Conservation (phyloP, 768 basidiomycete genomes). For the Sistotremastrum suecicum region DNA sequence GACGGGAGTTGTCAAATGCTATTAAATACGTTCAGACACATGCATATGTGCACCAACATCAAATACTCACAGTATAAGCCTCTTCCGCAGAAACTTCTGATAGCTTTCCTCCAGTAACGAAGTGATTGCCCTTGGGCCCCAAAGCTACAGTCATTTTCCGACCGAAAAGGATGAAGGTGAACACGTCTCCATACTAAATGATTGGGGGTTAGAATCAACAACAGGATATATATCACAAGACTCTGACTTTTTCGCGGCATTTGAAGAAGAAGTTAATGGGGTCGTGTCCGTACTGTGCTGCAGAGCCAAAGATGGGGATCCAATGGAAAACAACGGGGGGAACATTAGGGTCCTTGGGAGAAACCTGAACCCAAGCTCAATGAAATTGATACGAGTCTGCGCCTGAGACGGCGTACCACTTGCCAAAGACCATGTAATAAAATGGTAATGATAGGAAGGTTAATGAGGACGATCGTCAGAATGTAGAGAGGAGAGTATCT, state of each 20-base stretch:
- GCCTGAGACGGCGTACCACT: slow-evolving; percentile 35
- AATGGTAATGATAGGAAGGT: slow-evolving; percentile 53
- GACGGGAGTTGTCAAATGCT: slow-evolving; percentile 88
- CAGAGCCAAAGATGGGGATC: slow-evolving; percentile 83
- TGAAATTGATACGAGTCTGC: background rate
- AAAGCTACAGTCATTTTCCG: slow-evolving; percentile 83
- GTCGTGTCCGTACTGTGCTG: slow-evolving; percentile 80
- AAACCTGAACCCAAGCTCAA: slow-evolving; percentile 27
- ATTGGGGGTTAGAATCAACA: background rate
- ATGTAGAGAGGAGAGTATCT: slow-evolving; percentile 11
- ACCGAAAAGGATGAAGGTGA: slow-evolving; percentile 87
- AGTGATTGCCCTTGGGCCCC: slow-evolving; percentile 85
- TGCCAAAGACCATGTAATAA: slow-evolving; percentile 68
- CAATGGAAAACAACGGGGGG: slow-evolving; percentile 92
- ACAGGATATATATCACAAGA: background rate
- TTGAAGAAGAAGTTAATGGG: slow-evolving; percentile 78
- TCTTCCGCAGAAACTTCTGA: slow-evolving; percentile 90
- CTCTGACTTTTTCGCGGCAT: slow-evolving; percentile 59
- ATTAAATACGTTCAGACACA: slow-evolving; percentile 6
- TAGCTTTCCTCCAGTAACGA: slow-evolving; percentile 87
- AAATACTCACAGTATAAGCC: slow-evolving; percentile 65
- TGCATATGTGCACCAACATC: background rate
- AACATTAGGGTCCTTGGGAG: slow-evolving; percentile 52
- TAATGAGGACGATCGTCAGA: slow-evolving; percentile 33
- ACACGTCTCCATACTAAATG: slow-evolving; percentile 84